A percentile compares a stretch with the other conserved stretches of the same genome.
Conservation (phyloP, 176 grass and related monocot genomes). For the Zea luxurians region DNA sequence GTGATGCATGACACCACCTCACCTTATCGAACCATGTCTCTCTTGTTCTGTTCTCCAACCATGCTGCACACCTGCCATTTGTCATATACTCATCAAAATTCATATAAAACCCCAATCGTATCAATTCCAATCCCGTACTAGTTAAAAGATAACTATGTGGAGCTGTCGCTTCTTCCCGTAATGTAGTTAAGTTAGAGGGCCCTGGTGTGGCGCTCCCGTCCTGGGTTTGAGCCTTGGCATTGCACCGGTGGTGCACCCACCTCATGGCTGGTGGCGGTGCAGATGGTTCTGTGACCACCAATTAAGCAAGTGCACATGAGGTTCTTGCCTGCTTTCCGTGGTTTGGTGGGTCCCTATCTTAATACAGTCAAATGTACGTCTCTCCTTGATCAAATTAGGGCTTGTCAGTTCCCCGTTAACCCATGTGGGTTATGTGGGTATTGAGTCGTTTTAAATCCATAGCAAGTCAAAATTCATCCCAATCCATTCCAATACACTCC, state of each 20-base stretch:
- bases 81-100: background rate
- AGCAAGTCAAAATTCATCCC: too few relatives aligned
- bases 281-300: background rate
- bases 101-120: background rate
- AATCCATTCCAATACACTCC: too few relatives aligned
- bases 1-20: background rate
- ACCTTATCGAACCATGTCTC: background rate
- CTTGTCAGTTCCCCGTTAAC: too few relatives aligned
- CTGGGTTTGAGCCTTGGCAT: background rate
- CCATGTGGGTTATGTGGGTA: too few relatives aligned
- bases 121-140: background rate
- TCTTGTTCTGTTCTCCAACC: background rate
- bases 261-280: background rate
- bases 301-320: background rate
- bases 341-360: background rate
- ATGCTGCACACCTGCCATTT: background rate
- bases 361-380: background rate
- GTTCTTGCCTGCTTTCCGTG: background rate
- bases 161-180: background rate
- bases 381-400: background rate
- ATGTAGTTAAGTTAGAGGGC: background rate
- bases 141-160: background rate
- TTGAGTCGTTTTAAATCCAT: too few relatives aligned
- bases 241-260: background rate
- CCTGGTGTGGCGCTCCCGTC: background rate